Base-by-base conservation (phyloP, 225 moss, liverwort and hornwort genomes). In the Bryum argenteum region DNA sequence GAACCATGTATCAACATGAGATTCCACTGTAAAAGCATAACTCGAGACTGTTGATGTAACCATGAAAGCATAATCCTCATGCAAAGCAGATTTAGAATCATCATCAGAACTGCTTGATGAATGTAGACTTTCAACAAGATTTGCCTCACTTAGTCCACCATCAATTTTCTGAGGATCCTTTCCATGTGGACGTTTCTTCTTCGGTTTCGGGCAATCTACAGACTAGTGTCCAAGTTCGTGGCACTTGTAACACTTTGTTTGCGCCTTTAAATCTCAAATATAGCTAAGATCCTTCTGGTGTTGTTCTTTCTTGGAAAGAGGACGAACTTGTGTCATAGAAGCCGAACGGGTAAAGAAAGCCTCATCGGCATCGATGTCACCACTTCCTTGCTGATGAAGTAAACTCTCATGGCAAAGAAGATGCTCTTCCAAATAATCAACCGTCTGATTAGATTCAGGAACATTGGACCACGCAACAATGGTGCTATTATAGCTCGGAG, bases 11-110 rank as follows among this genome's bases (percentile, higher is more conserved):
- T 60, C 20, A 9, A 1, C 2, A 10, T 9, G 2, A 3, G 43
- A 13, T 2, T 10, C 0, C 1, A 0, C 19, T 0, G 2, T 0
- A 8, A 56, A 12, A 23, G 69, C 69, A 23, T 24, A 21, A 17
- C 42, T 56, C 0, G 0, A 15, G 0, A 58, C 0, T 0, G 3
- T 43, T 5, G 57, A 40, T 8, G 15, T 57, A 0, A 8, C 40
- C 0, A 24, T 3, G 8, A 69, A 69, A 1, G 67, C 53, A 67
- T 42, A 57, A 11, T 42, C 55, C 0, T 56, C 43, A 10, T 56
- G 0, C 4, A 6, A 33, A 33, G 5, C n/a, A 5, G 28, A 58
- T 28, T 28, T 6, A 19, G 26, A 28, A 33, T 58, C 14, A 15
- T 13, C 6, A 20, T 33, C 13, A 2, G 3, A 59, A 59, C 59